Evolutionary conservation across 2,329 filamentous ascomycete species (phyloP), one percentile per base, ranked within the genome.

Genomic region (Nemania sp.): DNA sequence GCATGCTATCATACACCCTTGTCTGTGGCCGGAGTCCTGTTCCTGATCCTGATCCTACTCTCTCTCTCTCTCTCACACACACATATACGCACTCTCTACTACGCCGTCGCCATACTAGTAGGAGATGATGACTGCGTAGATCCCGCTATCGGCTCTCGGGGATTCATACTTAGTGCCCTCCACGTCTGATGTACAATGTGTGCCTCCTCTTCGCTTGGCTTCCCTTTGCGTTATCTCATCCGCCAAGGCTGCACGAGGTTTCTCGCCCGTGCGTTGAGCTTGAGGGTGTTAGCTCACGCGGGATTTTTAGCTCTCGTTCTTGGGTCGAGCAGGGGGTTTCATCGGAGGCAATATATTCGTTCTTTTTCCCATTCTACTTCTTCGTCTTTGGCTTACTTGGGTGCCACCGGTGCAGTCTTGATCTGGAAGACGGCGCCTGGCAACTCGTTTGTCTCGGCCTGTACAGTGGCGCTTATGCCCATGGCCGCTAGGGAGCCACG

Each of bases 361-460:
- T 38, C 4, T 24, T 24, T 24, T 18, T 47, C 8, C 26, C 18
- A 6, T 13, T 7, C 26, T 29, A 4, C 22, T 10, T 13, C n/a
- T 56, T n/a, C 20, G 56, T n/a, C 8, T 38, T 11, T 20, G 7
- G 18, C 35, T 63, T 55, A 66, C 53, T 70, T 68, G 20, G 58
- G 35, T 22, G 63, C 66, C 4, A 86, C 80, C 27, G 89, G 86
- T 59, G 91, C 83, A 45, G 93, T 96, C 83, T 97, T 97, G 79
- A 99, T 98, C 82, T 99, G 96, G 79, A 99, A 99, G 0, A 94
- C 93, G 41, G 95, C 96, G 5, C 88, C 88, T 0, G 96, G 96
- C 62, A 99, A 84, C 78, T 97, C 95, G 64, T 86, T 91, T 62
- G 92, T 92, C 82, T 98, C 96, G 4, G 94, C 96, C 74, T 97